Evolutionary conservation across 345 rosid species (phyloP).

Genomic region (Hibiscus tridactylites): DNA sequence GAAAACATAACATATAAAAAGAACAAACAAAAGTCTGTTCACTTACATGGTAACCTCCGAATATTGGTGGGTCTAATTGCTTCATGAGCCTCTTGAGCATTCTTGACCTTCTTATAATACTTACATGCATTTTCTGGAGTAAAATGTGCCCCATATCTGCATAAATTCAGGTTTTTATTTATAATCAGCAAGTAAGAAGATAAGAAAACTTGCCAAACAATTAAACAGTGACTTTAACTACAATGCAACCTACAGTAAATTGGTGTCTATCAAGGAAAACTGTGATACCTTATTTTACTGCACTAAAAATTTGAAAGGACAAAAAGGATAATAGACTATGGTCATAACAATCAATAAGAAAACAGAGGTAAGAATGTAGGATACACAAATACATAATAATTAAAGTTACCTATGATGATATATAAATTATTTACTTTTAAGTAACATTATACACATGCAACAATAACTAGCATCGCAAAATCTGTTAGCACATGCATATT

Average conservation of each 20-base stretch:
- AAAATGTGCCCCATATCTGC: slow-evolving; percentile 69
- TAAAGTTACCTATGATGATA: background rate
- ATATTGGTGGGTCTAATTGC: slow-evolving; percentile 94
- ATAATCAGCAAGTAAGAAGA: slow-evolving; percentile 1
- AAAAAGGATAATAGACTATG: slow-evolving; percentile 3
- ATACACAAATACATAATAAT: background rate
- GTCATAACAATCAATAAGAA: background rate
- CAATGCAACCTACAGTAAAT: background rate
- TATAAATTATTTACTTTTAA: background rate
- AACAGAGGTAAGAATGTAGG: background rate
- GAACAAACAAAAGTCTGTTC: background rate
- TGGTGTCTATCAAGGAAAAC: background rate
- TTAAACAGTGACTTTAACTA: background rate
- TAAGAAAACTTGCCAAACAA: background rate
- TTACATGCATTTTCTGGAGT: slow-evolving; percentile 54
- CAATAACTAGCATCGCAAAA: background rate
- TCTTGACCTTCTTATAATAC: slow-evolving; percentile 89
- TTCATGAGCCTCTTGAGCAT: slow-evolving; percentile 99
- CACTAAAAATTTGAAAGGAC: background rate
- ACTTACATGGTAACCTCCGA: slow-evolving; percentile 70
- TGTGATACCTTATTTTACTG: background rate
- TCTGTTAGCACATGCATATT: background rate
- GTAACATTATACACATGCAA: background rate
- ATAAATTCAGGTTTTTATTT: slow-evolving; percentile 13
- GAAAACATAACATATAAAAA: background rate